phyloP scores from a whole-genome alignment of 2,329 filamentous ascomycete species.

The Epichloe uncinata region DNA sequence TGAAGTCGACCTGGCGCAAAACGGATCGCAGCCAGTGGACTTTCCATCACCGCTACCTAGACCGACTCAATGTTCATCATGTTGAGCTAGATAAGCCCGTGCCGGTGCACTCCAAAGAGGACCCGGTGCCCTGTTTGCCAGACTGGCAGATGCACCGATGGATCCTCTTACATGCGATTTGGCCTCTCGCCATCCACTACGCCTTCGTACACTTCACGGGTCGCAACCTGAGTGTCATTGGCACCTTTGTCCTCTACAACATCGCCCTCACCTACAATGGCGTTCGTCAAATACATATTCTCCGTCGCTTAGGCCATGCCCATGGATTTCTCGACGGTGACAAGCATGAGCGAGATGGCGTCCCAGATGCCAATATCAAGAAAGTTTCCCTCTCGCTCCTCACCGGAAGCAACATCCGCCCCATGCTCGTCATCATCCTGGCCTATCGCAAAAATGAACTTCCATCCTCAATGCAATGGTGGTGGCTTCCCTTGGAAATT shows the following conservation, averaged over 20 bases:
- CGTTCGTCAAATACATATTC: constrained; percentile 17
- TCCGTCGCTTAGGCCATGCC: constrained; percentile 18
- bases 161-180: constrained; percentile 14
- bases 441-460: constrained; percentile 10
- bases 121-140: constrained; percentile 18
- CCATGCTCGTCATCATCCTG: constrained; percentile 13
- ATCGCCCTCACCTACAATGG: constrained; percentile 17
- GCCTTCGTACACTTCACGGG: constrained; percentile 14
- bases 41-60: constrained; percentile 8
- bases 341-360: constrained; percentile 20
- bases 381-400: constrained; percentile 11
- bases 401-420: constrained; percentile 8
- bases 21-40: constrained; percentile 8
- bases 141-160: constrained; percentile 18
- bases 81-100: constrained; percentile 7
- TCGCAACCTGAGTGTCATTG: constrained; percentile 7
- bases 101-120: constrained; percentile 20
- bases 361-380: constrained; percentile 18
- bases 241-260: constrained; percentile 14
- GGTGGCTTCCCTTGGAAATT: constrained; percentile 16
- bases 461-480: constrained; percentile 10
- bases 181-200: constrained; percentile 8
- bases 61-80: constrained; percentile 8
- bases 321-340: constrained; percentile 17
- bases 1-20: constrained; percentile 12